Evolutionary conservation across 139 green algal species (phyloP), one percentile per base, ranked within the genome.

Genomic region (Chlorella sorokiniana): DNA sequence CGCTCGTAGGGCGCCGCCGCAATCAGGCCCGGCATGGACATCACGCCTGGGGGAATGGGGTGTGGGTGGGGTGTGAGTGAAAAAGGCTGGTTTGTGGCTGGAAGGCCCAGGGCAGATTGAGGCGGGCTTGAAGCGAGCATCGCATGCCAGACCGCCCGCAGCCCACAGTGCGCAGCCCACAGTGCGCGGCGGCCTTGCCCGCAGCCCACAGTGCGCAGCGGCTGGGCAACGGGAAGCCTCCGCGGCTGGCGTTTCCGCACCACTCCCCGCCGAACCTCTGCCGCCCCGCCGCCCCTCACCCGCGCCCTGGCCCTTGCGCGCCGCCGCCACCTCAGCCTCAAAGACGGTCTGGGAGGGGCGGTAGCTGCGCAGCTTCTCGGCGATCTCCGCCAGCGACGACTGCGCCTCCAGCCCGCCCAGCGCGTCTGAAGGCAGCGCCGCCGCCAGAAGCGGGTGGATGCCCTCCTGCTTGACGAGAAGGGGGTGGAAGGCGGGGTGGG

Each of bases 301-400:
- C 25, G 80, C 84, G 4, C 89, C 83, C 64, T 81, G 61, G 7
- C 84, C 87, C 38, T 76, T 79, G 23, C 81, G 56, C 10, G 89
- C 84, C 37, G 86, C 76, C 22, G 91, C 91, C 64, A 94, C 67
- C 75, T 93, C 48, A 0, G 93, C 94, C 82, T 98, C 94, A 35
- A 98, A 88, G n/a, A 98, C 95, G 2, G 95, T 98, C 22, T 90
- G 87, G 7, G 91, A 78, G 25, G 95, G 95, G 8, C 95, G 88
- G 88, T 97, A 98, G 16, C 64, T 73, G 18, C 87, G 86, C 31
- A 98, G 89, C 45, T 81, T 69, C 22, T 82, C 73, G 0, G 92
- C 91, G 54, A 98, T 95, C n/a, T 92, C 84, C 4, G 90, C 90
- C 67, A 95, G 67, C 6, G 71, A 81, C 20, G 82, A 84, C 88